Evolutionary conservation across 2,329 filamentous ascomycete species (phyloP).

Genomic region (Penicillium sclerotiorum): DNA sequence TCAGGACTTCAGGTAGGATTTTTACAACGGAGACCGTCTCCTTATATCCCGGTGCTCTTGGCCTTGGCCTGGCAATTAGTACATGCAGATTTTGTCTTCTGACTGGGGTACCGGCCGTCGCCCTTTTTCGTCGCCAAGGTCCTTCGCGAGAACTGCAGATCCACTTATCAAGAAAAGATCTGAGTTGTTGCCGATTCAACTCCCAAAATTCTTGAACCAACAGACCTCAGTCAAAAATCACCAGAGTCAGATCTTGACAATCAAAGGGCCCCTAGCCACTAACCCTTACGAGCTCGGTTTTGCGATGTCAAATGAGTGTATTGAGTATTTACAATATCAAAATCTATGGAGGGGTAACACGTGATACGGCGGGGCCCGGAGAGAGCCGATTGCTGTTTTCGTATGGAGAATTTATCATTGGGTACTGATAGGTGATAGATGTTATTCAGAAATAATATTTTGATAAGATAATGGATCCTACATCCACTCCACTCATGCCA

Average conservation of each 20-base stretch:
- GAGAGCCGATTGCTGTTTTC: slow-evolving; percentile 16
- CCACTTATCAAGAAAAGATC: slow-evolving; percentile 4
- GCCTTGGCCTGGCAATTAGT: neutral
- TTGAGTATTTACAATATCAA: neutral
- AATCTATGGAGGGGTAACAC: slow-evolving; percentile 10
- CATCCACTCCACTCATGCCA: neutral
- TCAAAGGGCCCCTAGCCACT: neutral
- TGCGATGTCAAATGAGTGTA: neutral
- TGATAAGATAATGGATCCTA: slow-evolving; percentile 14
- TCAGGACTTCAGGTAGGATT: too few species aligned
- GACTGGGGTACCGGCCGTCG: slow-evolving; percentile 19
- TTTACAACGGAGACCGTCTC: too few species aligned
- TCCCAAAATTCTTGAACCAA: neutral
- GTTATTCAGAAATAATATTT: slow-evolving; percentile 22
- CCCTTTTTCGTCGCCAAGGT: slow-evolving; percentile 10
- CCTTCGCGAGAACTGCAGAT: slow-evolving; percentile 5
- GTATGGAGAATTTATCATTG: too few species aligned
- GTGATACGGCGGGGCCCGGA: slow-evolving; percentile 22
- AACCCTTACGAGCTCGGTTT: neutral
- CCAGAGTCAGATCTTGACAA: neutral
- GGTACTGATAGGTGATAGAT: slow-evolving; percentile 6
- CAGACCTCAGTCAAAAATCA: neutral
- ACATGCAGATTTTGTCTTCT: slow-evolving; percentile 5
- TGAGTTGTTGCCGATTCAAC: neutral
- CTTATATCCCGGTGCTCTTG: too few species aligned